Base-by-base conservation (phyloP, 1,284 basidiomycete species). In the Uromyces viciae-fabae region DNA sequence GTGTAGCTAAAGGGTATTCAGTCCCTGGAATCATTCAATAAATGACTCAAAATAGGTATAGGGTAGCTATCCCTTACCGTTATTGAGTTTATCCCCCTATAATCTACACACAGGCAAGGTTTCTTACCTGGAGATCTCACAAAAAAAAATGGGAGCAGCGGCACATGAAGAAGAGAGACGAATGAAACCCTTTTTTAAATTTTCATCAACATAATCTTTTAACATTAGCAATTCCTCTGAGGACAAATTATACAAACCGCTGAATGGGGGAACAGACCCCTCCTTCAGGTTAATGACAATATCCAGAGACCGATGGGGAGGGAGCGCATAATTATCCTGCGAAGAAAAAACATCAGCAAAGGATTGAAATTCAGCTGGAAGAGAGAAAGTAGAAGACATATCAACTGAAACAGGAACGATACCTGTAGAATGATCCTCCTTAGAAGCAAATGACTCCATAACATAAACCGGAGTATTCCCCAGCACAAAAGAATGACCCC, bases 101-200 rank as follows among this genome's bases (percentile, higher is more conserved):
- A 82, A n/a, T n/a, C n/a, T n/a, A n/a, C n/a, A n/a, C n/a, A n/a
- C n/a, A n/a, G n/a, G n/a, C n/a, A 43, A 4, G 80, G 54, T 0
- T 58, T 46, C 19, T 79, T 82, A 68, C 82, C 82, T 71, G 79
- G 80, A 58, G 81, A 81, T 7, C 68, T 71, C 0, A 82, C 74
- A 66, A 69, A 0, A 0, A 8, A 1, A n/a, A n/a, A n/a, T 54
- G 33, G 72, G 72, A 7, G 49, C 43, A 3, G 72, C 43, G 5
- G 49, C 72, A 3, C 46, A 31, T 4, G 72, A 74, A 54, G 72
- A 52, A 54, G 43, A 74, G 5, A 52, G 43, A 8, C 42, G 22
- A 25, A 72, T 72, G 25, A 72, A 72, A 15, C 69, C 69, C 33
- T 72, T 72, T 17, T 31, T 31, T 25, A 72, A 52, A 5, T 43